Conservation (phyloP, 2,329 filamentous ascomycete species). For the Clonostachys rhizophaga region DNA sequence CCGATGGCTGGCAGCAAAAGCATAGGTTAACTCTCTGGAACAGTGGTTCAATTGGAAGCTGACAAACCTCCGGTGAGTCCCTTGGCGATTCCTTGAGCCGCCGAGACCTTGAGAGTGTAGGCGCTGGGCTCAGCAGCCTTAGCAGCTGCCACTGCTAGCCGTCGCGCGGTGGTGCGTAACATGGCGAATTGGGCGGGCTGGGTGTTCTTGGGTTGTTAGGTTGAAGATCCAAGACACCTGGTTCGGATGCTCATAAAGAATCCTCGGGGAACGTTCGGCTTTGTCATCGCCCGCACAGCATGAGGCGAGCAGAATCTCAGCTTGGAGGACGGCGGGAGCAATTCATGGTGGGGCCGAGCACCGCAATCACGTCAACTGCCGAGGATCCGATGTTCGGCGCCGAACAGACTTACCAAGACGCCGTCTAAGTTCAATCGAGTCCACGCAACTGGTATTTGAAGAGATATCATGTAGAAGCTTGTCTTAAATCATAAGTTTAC, state of each 20-base stretch:
- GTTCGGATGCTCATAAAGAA: too few species aligned
- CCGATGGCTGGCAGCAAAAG: conserved; percentile 73
- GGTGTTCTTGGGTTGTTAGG: too few species aligned
- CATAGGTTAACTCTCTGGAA: background rate
- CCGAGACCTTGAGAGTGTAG: conserved; percentile 69
- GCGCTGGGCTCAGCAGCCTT: conserved; percentile 40
- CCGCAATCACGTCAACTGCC: conserved; percentile 3
- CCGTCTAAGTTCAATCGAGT: too few species aligned
- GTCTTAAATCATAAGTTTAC: too few species aligned
- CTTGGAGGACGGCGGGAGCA: background rate
- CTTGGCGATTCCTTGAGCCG: conserved; percentile 73
- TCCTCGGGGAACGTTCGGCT: too few species aligned
- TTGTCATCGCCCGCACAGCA: too few species aligned
- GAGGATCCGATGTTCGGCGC: too few species aligned
- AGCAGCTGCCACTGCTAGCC: conserved; percentile 55
- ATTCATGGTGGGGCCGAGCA: conserved; percentile 3
- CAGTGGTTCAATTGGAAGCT: background rate
- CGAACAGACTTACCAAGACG: too few species aligned
- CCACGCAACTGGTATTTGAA: too few species aligned
- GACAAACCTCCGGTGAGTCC: conserved; percentile 74
- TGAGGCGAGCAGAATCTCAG: background rate
- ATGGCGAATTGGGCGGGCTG: conserved; percentile 31
- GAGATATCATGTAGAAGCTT: too few species aligned
- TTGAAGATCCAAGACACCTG: too few species aligned
- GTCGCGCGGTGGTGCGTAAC: conserved; percentile 65